Evolutionary conservation across 2,329 filamentous ascomycete genomes (phyloP), one percentile per base, ranked within the genome.

Genomic region (Phaeosphaeriaceae sp.): DNA sequence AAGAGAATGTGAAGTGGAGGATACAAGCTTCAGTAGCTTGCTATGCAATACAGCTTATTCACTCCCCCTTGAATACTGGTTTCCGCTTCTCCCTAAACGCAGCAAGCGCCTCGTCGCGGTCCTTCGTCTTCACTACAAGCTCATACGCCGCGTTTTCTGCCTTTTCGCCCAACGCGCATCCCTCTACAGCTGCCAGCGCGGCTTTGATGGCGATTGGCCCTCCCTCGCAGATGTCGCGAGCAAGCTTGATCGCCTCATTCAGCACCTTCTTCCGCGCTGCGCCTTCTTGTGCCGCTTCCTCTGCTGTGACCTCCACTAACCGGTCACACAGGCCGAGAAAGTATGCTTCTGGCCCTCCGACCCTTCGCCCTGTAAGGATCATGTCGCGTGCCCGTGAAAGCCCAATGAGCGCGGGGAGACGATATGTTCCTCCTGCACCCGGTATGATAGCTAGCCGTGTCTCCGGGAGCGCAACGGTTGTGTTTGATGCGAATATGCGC

Each of bases 401-500:
- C 5, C 95, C 95, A 64, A 99, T 89, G 20, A 99, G 79, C 9
- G 85, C 86, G 1, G 93, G 92, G 0, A 99, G 87, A 10, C 95
- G 89, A 78, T 92, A 92, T 1, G 94, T 98, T 59, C 94, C 95
- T 45, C 95, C 95, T 1, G 94, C 95, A 58, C 95, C 95, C 2
- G 95, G 95, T 64, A 99, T 91, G 75, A 99, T 99, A 55, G 91
- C 95, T 2, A 99, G 85, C 2, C 93, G 86, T 1, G 95, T 98
- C 77, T 99, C 95, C 1, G 95, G 95, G 5, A 98, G 86, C 0
- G 88, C 93, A 54, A 99, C 88, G 22, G 84, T 81, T 17, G 92
- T 91, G 33, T 89, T 91, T 41, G 91, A 92, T 31, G 89, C 86
- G 66, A 98, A 89, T 52, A 99, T 89, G 65, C 95, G 92, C 78